Percentiles rank a stretch among this genome's conserved stretches.
Conservation (phyloP, 768 basidiomycete species). For the Pluteus cervinus region DNA sequence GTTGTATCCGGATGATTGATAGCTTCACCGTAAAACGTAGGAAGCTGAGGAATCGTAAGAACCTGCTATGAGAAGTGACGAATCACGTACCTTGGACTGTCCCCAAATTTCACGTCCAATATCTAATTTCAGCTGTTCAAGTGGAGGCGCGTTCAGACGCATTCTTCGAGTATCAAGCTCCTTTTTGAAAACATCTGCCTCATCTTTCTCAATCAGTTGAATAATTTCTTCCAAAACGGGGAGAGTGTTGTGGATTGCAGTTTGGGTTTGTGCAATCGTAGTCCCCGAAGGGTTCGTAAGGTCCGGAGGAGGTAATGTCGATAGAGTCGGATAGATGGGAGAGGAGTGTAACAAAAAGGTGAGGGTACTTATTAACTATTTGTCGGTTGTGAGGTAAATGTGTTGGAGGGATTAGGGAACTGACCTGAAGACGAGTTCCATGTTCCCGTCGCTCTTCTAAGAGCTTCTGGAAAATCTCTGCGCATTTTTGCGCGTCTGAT, state of each 20-base stretch:
- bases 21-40: constrained; percentile 69
- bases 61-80: constrained; percentile 3
- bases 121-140: constrained; percentile 53
- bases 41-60: constrained; percentile 42
- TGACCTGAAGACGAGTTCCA: constrained; percentile 57
- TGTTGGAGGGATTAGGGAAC: constrained; percentile 10
- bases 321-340: constrained; percentile 53
- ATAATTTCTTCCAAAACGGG: constrained; percentile 71
- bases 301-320: constrained; percentile 66
- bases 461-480: constrained; percentile 74
- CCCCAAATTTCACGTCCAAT: constrained; percentile 62
- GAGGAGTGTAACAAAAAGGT: constrained; percentile 73
- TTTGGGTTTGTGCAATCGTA: constrained; percentile 50
- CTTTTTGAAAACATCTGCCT: constrained; percentile 46
- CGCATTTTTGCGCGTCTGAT: constrained; percentile 71
- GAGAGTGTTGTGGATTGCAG: constrained; percentile 63
- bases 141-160: constrained; percentile 62
- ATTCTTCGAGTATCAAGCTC: constrained; percentile 77
- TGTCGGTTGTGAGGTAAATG: constrained; percentile 3
- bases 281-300: constrained; percentile 67
- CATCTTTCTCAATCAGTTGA: constrained; percentile 53
- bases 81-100: constrained; percentile 46
- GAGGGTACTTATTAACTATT: constrained; percentile 62
- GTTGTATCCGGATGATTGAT: constrained; percentile 74
- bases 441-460: constrained; percentile 55